Base-by-base conservation (phyloP, 2,329 filamentous ascomycete genomes). In the Colletotrichum spaethianum region DNA sequence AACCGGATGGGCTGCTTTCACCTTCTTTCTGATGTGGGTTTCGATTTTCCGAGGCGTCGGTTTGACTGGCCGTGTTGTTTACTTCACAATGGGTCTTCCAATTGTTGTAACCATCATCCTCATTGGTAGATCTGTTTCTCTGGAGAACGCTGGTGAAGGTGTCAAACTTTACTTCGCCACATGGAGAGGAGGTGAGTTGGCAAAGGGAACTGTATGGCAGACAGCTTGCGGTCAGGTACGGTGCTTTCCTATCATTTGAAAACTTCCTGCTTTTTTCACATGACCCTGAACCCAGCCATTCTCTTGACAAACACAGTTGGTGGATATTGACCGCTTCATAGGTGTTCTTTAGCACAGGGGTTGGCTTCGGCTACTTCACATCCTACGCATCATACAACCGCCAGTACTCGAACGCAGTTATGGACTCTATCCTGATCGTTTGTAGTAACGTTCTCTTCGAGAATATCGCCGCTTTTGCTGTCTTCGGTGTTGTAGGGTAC, bases 11-110 rank as follows among this genome's bases (percentile, higher is more conserved):
- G 73, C 71, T 6, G 86, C 83, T 50, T 90, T 91, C 75, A 86
- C 88, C 70, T 89, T 88, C 87, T 88, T 91, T 76, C 78, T 90
- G 1, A 85, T 90, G 74, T 90, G 88, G 87, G 74, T 90, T 50
- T 89, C 86, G 74, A 89, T 91, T 75, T 89, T 90, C 78, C 86
- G 87, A 44, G 86, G 89, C 8, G 87, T 90, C 26, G 87, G 88
- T 0, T 77, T 89, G 71, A 90, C 88, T 2, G 88, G 88, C 2
- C 84, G 88, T 7, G 89, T 89, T 12, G 88, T 90, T 6, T 90
- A 90, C 79, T 89, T 88, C 78, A 90, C 88, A n/a, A 90, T 90
- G 88, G 88, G 87, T 1, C 77, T 90, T 6, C 88, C 89, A 0
- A 89, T 90, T 61, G 80, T 88, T 70, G 86, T 87, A 18, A 89